Evolutionary conservation across 768 basidiomycete species (phyloP), one percentile per base, ranked within the genome.

Genomic region (Amanita fuliginea): DNA sequence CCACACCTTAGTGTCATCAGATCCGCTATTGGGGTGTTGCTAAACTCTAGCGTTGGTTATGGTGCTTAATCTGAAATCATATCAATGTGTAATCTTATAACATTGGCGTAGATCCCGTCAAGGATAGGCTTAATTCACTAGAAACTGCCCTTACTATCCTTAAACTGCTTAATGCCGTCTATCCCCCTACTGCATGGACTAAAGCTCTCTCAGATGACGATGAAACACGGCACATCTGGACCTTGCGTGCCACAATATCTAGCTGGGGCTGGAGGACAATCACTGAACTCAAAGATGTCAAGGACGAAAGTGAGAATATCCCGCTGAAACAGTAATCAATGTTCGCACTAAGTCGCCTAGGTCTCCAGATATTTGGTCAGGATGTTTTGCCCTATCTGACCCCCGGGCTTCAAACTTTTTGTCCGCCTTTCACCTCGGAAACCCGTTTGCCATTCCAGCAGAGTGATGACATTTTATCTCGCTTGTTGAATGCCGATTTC

Each of bases 221-320:
- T 54, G 69, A 76, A 41, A 42, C 40, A 13, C 19, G 32, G n/a
- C 11, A 50, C 13, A 24, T 36, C 3, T 91, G 87, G 87, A 69
- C 59, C 21, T 61, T 84, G 41, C 77, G 88, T 16, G 74, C 69
- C 47, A 74, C 74, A 6, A 67, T 90, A 24, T 78, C 83, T 2
- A 77, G 73, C 40, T 91, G 88, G 88, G 74, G 79, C 36, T 90
- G 87, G 86, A 73, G 81, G 55, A 73, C 77, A 2, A 75, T 88
- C n/a, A 72, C 76, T 5, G 83, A 83, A 57, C 73, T 88, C 41
- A 81, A 79, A 59, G 80, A 85, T 47, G 77, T 80, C 40, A 79
- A 77, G 60, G 81, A 86, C 44, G 83, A 87, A 56, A 72, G 85
- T 84, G 54, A 66, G 70, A 7, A 58, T 49, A 28, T n/a, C 5